phyloP scores from a whole-genome alignment of 495 filamentous ascomycete species.

The Penicillium chermesinum region DNA sequence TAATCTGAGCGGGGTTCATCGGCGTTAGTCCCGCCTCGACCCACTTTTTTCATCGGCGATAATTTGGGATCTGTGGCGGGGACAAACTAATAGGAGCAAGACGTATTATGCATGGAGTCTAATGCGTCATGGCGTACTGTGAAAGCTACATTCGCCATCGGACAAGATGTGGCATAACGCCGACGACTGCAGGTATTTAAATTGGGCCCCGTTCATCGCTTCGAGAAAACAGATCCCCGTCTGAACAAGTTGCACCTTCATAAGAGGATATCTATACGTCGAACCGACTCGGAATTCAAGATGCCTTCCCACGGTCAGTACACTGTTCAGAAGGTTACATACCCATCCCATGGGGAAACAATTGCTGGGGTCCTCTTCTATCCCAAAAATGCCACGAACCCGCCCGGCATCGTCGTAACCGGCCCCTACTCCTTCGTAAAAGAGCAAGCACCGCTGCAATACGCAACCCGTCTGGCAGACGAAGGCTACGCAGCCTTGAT shows the following conservation, averaged over 20 bases:
- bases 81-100: background rate
- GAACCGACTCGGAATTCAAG: too few species aligned
- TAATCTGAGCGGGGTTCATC: too few species aligned
- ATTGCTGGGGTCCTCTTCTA: slow-evolving; percentile 8
- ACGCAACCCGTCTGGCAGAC: slow-evolving; percentile 19
- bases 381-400: slow-evolving; percentile 10
- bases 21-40: slow-evolving; percentile 8
- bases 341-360: slow-evolving; percentile 15
- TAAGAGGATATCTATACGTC: too few species aligned
- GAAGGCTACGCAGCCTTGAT: slow-evolving; percentile 20
- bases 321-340: slow-evolving; percentile 15
- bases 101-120: background rate
- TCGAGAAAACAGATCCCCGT: background rate
- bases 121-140: background rate
- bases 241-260: background rate
- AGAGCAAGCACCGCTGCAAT: slow-evolving; percentile 22
- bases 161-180: slow-evolving; percentile 4
- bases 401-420: slow-evolving; percentile 15
- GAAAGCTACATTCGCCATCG: too few species aligned
- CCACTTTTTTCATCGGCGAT: slow-evolving; percentile 14
- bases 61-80: slow-evolving; percentile 1
- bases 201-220: background rate
- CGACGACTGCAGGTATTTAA: slow-evolving; percentile 4
- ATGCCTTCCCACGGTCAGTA: slow-evolving; percentile 23
- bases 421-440: slow-evolving; percentile 19